Base-by-base conservation (phyloP, 768 basidiomycete genomes). In the Trametes punicea region DNA sequence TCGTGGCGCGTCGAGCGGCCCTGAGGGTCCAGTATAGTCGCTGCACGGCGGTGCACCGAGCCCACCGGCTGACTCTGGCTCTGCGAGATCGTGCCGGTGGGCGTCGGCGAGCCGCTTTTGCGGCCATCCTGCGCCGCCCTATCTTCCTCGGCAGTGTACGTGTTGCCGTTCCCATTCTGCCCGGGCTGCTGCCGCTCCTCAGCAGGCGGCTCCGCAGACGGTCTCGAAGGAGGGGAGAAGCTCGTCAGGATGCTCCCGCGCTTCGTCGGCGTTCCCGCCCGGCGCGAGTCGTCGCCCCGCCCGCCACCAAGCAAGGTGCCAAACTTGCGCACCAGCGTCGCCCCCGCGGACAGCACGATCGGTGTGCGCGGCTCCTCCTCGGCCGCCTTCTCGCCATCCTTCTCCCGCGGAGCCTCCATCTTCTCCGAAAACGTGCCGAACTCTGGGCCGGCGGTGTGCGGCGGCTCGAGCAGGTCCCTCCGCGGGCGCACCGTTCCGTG, bases 241-340 rank as follows among this genome's bases (percentile, higher is more conserved):
- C 72, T 72, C 2, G 75, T 77, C 46, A 84, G 71, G 53, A 83
- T 78, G 46, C 77, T 82, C 41, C 78, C 77, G 25, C 84, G 78
- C 60, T 76, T 78, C 38, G 71, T 68, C 6, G 58, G 58, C 61
- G 67, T 77, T 58, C 62, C 63, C 66, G 54, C 53, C 58, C 75
- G 65, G 54, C 73, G 72, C 23, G 78, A 75, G 48, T 80, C 72
- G 21, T 74, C 77, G 4, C 72, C 70, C 25, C 65, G 52, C 3
- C 80, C 80, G 11, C 62, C 80, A 10, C 62, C 69, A 33, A 89
- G 71, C 64, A 91, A 68, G 56, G 83, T 87, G 38, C 87, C 87
- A 65, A 91, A 89, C 74, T 82, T 85, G 70, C 87, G 77, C 56
- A 87, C 86, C n/a, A 91, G 77, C 23, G 85, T 87, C 46, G 85